phyloP scores from a whole-genome alignment of 2,329 filamentous ascomycete species.

The Aspergillus nomiae region DNA sequence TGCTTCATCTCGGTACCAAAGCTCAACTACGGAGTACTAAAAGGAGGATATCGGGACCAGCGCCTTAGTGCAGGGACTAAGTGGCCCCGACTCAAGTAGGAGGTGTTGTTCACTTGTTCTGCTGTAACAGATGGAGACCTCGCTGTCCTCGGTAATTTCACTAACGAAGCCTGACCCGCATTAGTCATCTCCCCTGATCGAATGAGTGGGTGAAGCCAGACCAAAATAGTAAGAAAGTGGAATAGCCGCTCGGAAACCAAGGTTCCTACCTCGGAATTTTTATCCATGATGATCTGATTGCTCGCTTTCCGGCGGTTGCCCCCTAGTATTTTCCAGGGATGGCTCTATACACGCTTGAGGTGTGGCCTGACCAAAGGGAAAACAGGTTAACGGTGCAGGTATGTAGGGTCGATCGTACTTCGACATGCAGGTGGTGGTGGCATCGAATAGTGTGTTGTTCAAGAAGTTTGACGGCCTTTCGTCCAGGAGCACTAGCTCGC shows the following conservation, averaged over 20 bases:
- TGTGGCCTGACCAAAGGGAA: not conserved
- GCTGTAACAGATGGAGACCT: not conserved
- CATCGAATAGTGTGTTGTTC: not conserved
- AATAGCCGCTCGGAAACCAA: not conserved
- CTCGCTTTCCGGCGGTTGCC: not conserved
- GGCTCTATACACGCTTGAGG: not conserved
- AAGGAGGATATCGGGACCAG: not conserved
- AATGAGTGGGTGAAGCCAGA: not conserved
- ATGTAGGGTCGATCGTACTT: not conserved
- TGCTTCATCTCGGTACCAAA: constrained; percentile 3
- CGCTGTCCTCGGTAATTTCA: not conserved
- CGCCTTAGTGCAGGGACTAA: constrained; percentile 1
- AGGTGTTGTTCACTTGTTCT: too few species aligned
- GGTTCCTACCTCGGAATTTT: not conserved
- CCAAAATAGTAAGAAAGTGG: not conserved
- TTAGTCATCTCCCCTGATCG: not conserved
- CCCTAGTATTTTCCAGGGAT: not conserved
- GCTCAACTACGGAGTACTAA: not conserved
- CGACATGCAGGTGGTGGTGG: constrained; percentile 2
- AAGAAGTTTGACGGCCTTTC: not conserved
- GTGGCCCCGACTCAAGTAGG: not conserved
- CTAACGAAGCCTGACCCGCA: not conserved
- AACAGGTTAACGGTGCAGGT: not conserved
- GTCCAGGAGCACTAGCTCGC: not conserved
- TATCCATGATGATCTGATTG: constrained; percentile 1